These are phyloP conservation scores for Sordaria brevicollis DNA, from an alignment of 495 filamentous ascomycete species.

Conservation along the genomic window DNA sequence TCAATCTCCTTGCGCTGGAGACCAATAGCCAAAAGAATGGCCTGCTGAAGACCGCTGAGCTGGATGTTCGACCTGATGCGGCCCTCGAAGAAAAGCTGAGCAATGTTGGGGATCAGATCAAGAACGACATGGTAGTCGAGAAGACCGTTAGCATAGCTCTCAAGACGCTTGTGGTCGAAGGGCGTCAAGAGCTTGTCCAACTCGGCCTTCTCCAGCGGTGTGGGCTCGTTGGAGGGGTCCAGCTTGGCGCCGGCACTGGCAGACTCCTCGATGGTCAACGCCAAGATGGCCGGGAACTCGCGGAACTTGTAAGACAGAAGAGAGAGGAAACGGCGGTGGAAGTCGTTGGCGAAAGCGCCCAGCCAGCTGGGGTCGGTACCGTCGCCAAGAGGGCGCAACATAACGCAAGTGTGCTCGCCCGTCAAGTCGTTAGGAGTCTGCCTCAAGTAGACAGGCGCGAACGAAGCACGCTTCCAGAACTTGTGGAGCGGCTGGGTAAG, in stretches of 20 bases:
- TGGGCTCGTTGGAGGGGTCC: constrained; percentile 35
- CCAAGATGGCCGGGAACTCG: constrained; percentile 67
- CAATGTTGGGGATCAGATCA: constrained; percentile 76
- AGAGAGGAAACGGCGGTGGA: constrained; percentile 79
- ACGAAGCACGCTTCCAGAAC: constrained; percentile 89
- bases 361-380: constrained; percentile 69
- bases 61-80: constrained; percentile 54
- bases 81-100: constrained; percentile 73
- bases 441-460: constrained; percentile 83
- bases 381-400: constrained; percentile 68
- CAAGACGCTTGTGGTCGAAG: constrained; percentile 87
- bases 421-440: constrained; percentile 96
- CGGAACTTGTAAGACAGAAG: constrained; percentile 90
- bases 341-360: constrained; percentile 81
- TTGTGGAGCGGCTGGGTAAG: constrained; percentile 82
- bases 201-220: constrained; percentile 53
- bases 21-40: constrained; percentile 81
- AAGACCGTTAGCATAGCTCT: constrained; percentile 92
- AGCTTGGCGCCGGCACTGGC: constrained; percentile 63
- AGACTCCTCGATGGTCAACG: constrained; percentile 81
- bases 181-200: constrained; percentile 72
- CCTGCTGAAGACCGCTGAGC: constrained; percentile 67
- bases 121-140: constrained; percentile 96
- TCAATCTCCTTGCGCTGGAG: constrained; percentile 81
- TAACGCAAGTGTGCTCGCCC: constrained; percentile 95